phyloP scores from a whole-genome alignment of 2,329 filamentous ascomycete species.

The Elsinoe perseae region DNA sequence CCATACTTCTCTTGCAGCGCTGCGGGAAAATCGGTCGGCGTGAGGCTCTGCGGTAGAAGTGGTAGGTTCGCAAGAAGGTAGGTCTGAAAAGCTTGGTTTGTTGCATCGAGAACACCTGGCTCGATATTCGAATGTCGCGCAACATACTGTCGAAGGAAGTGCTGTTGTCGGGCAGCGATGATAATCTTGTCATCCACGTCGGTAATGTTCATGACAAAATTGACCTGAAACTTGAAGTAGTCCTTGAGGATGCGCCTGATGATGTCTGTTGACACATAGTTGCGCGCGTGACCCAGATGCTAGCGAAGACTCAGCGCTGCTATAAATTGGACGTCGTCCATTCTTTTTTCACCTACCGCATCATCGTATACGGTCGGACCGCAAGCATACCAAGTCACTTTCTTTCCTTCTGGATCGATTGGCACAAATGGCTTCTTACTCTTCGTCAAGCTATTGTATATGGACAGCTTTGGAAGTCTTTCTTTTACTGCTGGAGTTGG shows the following conservation, averaged over 20 bases:
- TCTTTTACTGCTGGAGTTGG: conserved; percentile 24
- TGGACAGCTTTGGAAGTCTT: conserved; percentile 52
- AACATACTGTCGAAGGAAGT: conserved; percentile 65
- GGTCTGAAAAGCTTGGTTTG: conserved; percentile 45
- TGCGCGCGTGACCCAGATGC: conserved; percentile 75
- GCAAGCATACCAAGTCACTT: conserved; percentile 81
- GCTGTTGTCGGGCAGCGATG: conserved; percentile 62
- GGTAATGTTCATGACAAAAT: conserved; percentile 90
- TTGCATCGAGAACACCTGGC: conserved; percentile 42
- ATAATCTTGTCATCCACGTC: conserved; percentile 63
- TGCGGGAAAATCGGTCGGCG: conserved; percentile 36
- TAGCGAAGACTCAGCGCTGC: conserved; percentile 14
- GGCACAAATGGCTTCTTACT: conserved; percentile 67
- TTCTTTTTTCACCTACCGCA: conserved; percentile 33
- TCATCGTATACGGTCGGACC: conserved; percentile 77
- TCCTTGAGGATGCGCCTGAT: conserved; percentile 73
- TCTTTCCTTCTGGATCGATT: conserved; percentile 56
- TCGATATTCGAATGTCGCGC: conserved; percentile 37
- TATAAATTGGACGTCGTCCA: background rate
- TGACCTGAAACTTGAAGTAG: conserved; percentile 75
- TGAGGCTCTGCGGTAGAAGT: conserved; percentile 39
- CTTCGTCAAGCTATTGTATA: conserved; percentile 75
- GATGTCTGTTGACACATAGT: conserved; percentile 87
- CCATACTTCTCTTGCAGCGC: conserved; percentile 46
- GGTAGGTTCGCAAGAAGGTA: conserved; percentile 63